Conservation (phyloP, 2,329 filamentous ascomycete species). For the Cercospora sp. region DNA sequence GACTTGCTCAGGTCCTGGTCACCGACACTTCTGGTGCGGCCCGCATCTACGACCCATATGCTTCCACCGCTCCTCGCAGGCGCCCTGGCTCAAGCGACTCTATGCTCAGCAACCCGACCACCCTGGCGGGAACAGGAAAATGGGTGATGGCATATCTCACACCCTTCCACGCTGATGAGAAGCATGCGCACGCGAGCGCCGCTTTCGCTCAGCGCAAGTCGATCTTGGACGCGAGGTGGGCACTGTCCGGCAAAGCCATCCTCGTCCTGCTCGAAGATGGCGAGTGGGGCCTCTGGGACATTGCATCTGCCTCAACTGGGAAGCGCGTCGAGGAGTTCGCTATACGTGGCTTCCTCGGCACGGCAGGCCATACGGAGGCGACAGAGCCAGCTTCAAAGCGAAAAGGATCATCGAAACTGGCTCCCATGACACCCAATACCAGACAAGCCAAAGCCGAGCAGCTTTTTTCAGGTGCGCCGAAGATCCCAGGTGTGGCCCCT, state of each 20-base stretch:
- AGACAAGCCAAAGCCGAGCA: constrained; percentile 47
- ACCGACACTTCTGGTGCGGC: constrained; percentile 56
- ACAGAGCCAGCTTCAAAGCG: constrained; percentile 34
- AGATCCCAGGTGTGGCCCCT: constrained; percentile 34
- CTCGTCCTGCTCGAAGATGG: constrained; percentile 52
- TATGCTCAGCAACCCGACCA: constrained; percentile 8
- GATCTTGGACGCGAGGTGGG: constrained; percentile 52
- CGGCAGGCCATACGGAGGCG: constrained; percentile 26
- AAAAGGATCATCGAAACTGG: constrained; percentile 42
- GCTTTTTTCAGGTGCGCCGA: constrained; percentile 46
- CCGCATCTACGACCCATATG: constrained; percentile 59
- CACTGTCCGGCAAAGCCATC: constrained; percentile 48
- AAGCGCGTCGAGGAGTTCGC: constrained; percentile 33
- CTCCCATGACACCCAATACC: constrained; percentile 55
- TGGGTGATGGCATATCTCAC: constrained; percentile 36
- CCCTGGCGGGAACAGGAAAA: constrained; percentile 21
- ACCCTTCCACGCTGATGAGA: constrained; percentile 27
- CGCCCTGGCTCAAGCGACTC: constrained; percentile 34
- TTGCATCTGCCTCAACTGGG: constrained; percentile 25
- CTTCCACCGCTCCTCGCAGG: constrained; percentile 24
- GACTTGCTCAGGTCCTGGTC: constrained; percentile 49
- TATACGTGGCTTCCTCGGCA: constrained; percentile 35
- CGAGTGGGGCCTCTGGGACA: constrained; percentile 56
- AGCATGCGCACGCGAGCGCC: constrained; percentile 24
- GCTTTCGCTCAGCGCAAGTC: constrained; percentile 46